Percentiles rank a stretch among this genome's conserved stretches.
phyloP scores from a whole-genome alignment of 768 basidiomycete species.

The Mycena capillaripes region DNA sequence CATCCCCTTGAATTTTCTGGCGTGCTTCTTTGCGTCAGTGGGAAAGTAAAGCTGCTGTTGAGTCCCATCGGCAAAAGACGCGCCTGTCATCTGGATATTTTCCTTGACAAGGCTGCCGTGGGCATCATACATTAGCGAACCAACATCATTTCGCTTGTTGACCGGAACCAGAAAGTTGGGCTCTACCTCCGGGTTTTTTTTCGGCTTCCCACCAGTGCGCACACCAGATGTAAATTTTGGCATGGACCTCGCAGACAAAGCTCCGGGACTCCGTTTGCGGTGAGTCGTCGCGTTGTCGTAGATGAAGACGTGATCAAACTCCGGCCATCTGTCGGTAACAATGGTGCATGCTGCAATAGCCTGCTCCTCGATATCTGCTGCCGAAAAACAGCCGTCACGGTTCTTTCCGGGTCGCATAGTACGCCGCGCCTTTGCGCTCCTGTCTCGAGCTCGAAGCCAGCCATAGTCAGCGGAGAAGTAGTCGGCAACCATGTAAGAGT shows the following conservation, averaged over 20 bases:
- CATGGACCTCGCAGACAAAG: neutral
- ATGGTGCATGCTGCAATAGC: neutral
- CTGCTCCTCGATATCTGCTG: neutral
- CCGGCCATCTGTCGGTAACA: neutral
- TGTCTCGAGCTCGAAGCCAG: neutral
- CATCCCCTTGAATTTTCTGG: too few relatives aligned
- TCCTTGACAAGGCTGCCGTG: neutral
- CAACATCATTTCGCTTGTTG: neutral
- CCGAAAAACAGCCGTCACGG: neutral
- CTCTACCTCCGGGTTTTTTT: neutral
- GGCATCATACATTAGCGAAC: neutral
- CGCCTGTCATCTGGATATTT: constrained; percentile 2
- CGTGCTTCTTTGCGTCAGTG: too few relatives aligned
- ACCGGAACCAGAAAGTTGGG: neutral
- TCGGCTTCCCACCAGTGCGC: neutral
- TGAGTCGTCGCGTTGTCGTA: neutral
- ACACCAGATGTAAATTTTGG: neutral
- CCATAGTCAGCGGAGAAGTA: neutral
- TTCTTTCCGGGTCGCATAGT: neutral
- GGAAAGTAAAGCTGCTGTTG: neutral
- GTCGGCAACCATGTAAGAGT: neutral
- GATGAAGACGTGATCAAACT: neutral
- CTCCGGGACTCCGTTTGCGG: neutral
- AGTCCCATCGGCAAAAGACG: neutral
- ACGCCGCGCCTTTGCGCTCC: neutral